phyloP scores from a whole-genome alignment of 2,329 filamentous ascomycete genomes.

The Cercospora janseana region DNA sequence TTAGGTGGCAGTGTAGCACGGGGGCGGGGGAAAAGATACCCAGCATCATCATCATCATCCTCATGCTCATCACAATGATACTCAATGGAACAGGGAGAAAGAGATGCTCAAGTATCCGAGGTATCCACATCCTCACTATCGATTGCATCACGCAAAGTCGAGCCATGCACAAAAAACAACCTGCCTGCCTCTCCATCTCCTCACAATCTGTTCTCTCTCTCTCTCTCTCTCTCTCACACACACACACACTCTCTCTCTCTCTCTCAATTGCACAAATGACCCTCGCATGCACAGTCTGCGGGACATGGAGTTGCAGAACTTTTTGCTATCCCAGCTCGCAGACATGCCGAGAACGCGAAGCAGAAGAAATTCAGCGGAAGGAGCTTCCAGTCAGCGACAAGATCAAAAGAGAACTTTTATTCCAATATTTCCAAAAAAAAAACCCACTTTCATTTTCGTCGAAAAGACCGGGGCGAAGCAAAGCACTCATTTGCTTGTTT shows the following conservation, averaged over 20 bases:
- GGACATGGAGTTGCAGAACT: background rate
- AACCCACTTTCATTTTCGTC: too few relatives aligned
- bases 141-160: background rate
- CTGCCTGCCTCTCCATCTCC: too few relatives aligned
- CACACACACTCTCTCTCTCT: background rate
- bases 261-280: background rate
- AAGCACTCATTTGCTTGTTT: too few relatives aligned
- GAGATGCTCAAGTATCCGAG: background rate
- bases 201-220: background rate
- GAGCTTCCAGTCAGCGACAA: conserved; percentile 7
- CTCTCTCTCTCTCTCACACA: background rate
- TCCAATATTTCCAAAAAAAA: too few relatives aligned
- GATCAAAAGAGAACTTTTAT: conserved; percentile 11
- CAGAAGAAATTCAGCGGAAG: conserved; percentile 1
- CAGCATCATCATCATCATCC: too few relatives aligned
- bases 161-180: too few relatives aligned
- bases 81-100: too few relatives aligned
- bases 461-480: too few relatives aligned
- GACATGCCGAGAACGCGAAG: too few relatives aligned
- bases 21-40: background rate
- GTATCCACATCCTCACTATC: background rate
- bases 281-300: background rate
- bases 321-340: too few relatives aligned
- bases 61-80: too few relatives aligned
- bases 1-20: too few relatives aligned